phyloP scores from a whole-genome alignment of 768 basidiomycete genomes.

The Agaricus bisporus region DNA sequence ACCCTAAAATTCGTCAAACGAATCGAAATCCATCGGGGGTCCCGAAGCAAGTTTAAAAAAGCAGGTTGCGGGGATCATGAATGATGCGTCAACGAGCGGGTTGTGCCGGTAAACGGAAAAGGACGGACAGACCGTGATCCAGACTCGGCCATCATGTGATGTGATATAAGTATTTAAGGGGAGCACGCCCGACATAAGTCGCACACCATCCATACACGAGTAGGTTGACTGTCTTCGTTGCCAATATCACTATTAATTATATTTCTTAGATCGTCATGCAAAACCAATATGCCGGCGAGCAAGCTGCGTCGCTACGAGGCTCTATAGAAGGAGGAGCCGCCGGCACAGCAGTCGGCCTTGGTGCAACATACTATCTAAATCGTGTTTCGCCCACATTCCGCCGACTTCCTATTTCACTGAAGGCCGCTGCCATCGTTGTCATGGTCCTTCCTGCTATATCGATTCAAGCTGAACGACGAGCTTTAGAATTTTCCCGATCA shows the following conservation, averaged over 20 bases:
- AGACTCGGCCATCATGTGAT: no score
- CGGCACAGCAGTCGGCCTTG: constrained; percentile 41
- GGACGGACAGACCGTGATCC: not conserved
- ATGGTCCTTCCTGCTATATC: constrained; percentile 58
- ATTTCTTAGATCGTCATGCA: constrained; percentile 25
- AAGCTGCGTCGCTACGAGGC: constrained; percentile 52
- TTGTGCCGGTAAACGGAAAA: not conserved
- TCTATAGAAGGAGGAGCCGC: constrained; percentile 52
- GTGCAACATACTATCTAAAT: constrained; percentile 52
- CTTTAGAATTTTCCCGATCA: constrained; percentile 54
- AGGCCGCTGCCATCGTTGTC: constrained; percentile 58
- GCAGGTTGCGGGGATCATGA: not conserved
- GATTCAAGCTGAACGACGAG: constrained; percentile 66
- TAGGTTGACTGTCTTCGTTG: constrained; percentile 21
- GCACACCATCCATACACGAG: constrained; percentile 18
- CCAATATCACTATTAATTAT: not conserved
- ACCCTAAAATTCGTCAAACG: no score
- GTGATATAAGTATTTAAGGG: no score
- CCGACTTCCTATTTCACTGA: constrained; percentile 57
- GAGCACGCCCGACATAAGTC: not conserved
- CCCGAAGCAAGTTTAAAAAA: no score
- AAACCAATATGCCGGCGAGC: constrained; percentile 48
- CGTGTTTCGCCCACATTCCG: constrained; percentile 53
- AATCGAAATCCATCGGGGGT: no score
- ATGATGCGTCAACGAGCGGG: not conserved